phyloP scores from a whole-genome alignment of 805 yeast genomes.

The Myxozyma nipponensis region DNA sequence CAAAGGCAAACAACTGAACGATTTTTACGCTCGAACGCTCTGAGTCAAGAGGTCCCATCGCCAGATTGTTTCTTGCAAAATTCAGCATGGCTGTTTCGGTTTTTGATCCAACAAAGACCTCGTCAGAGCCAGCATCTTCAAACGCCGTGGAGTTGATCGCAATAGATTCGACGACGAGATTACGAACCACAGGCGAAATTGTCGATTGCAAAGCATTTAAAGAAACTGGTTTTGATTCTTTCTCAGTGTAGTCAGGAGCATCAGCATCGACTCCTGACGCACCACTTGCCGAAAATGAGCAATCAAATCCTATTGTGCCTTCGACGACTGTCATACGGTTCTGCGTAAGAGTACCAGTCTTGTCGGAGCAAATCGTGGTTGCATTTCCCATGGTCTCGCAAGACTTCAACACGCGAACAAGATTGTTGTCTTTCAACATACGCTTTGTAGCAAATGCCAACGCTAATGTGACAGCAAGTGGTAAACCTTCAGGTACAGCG shows the following conservation, averaged over 20 bases:
- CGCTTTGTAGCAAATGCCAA: conserved; percentile 97
- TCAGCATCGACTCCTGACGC: not conserved
- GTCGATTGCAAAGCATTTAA: conserved; percentile 25
- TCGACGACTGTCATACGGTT: conserved; percentile 87
- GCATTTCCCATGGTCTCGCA: conserved; percentile 99
- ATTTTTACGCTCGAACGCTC: conserved; percentile 46
- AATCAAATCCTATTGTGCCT: conserved; percentile 57
- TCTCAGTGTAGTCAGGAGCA: not conserved
- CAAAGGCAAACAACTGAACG: conserved; percentile 81
- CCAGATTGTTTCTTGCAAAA: conserved; percentile 58
- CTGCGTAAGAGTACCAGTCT: conserved; percentile 95
- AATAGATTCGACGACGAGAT: conserved; percentile 53
- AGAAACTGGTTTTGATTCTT: conserved; percentile 18
- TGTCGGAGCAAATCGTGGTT: conserved; percentile 93
- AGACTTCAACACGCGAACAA: conserved; percentile 87
- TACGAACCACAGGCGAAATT: conserved; percentile 11
- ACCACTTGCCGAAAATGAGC: conserved; percentile 39
- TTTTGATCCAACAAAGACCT: conserved; percentile 82
- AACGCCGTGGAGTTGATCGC: conserved; percentile 85
- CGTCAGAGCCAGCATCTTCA: conserved; percentile 47
- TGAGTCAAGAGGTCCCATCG: conserved; percentile 45
- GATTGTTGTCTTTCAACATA: conserved; percentile 93
- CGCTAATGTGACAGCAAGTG: conserved; percentile 94
- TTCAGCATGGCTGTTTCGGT: conserved; percentile 86
- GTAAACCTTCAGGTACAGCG: conserved; percentile 99